These are phyloP conservation scores for Carnegiea gigantea DNA, from an alignment of 179 eudicot genomes.

Conservation along the genomic window DNA sequence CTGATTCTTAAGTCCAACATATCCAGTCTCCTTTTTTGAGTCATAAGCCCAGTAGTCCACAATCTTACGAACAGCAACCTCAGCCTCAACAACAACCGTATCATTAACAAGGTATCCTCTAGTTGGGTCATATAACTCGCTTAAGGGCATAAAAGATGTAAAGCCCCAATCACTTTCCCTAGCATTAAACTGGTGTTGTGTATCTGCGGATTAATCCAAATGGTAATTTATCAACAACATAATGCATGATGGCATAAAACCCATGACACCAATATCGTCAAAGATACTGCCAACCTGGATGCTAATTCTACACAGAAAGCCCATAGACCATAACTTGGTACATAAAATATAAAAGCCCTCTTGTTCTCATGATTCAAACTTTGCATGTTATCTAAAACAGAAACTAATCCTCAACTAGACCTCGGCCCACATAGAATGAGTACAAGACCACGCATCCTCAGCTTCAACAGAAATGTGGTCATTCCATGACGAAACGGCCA, in stretches of 20 bases:
- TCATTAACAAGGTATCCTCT: constrained; percentile 78
- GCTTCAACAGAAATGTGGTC: neutral
- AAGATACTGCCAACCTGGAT: neutral
- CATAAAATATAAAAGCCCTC: neutral
- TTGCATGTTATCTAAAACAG: neutral
- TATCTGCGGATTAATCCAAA: constrained; percentile 48
- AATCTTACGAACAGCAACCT: constrained; percentile 75
- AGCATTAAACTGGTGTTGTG: constrained; percentile 83
- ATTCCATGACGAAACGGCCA: too few relatives aligned
- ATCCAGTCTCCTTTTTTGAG: constrained; percentile 93
- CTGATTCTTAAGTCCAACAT: constrained; percentile 93
- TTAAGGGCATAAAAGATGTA: constrained; percentile 81
- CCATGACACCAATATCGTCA: neutral
- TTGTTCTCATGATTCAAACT: constrained; percentile 4
- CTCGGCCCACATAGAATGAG: neutral
- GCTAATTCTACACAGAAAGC: neutral
- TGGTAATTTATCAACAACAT: constrained; percentile 11
- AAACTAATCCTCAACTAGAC: neutral
- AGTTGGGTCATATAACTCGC: constrained; percentile 79
- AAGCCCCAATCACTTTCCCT: constrained; percentile 97
- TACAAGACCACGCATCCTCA: neutral
- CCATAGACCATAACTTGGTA: neutral
- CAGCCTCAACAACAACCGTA: constrained; percentile 74
- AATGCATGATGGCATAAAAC: neutral
- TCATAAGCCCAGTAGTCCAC: constrained; percentile 76